Conservation (phyloP, 106 monocot species). For the Dendrobium catenatum region DNA sequence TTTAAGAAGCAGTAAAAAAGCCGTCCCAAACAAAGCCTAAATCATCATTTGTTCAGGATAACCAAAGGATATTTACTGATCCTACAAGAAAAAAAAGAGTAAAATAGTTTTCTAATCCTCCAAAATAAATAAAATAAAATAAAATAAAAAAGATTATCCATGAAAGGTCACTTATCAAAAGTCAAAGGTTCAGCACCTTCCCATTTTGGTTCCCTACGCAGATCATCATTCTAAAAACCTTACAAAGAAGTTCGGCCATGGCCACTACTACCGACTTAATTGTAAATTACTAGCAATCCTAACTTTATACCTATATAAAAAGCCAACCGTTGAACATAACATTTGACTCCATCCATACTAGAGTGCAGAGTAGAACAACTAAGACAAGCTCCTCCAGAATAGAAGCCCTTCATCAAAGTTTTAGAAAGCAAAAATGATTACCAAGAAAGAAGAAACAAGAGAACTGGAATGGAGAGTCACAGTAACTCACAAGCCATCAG, state of each 20-base stretch:
- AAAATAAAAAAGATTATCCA: neutral
- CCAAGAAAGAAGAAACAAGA: neutral
- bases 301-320: neutral
- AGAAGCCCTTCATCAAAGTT: neutral
- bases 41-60: too few species aligned
- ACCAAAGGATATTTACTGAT: too few species aligned
- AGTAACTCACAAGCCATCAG: too few species aligned
- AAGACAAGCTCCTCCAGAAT: neutral
- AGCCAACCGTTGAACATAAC: neutral
- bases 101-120: too few species aligned
- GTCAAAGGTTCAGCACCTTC: neutral
- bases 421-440: neutral
- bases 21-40: too few species aligned
- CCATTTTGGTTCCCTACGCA: neutral
- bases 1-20: too few species aligned
- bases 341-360: neutral
- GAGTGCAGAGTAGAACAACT: too few species aligned
- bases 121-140: neutral
- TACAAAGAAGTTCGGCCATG: neutral
- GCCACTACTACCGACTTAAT: neutral
- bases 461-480: neutral
- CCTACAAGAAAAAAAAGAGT: too few species aligned
- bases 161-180: neutral
- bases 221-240: too few species aligned
- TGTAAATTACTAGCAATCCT: neutral